Conservation (phyloP, 768 basidiomycete genomes). For the Rhodotorula graminis region DNA sequence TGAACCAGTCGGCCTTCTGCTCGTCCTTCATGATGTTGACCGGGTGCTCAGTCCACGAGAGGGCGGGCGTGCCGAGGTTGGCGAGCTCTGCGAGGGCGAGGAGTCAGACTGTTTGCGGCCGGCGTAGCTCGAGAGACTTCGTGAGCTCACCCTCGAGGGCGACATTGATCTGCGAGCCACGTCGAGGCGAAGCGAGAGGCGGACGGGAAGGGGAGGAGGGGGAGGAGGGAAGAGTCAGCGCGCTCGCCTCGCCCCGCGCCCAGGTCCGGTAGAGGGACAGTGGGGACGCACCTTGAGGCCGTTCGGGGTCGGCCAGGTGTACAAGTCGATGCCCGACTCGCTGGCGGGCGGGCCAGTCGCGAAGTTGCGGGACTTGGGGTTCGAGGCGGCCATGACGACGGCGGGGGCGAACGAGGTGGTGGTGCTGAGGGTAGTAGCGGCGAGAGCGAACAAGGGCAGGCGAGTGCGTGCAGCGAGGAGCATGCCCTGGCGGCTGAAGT, state of each 20-base stretch:
- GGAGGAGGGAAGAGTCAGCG: background rate
- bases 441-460: background rate
- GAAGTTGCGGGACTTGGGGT: background rate
- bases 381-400: background rate
- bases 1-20: slow-evolving; percentile 65
- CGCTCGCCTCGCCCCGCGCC: background rate
- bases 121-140: too few relatives aligned
- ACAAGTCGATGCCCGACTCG: slow-evolving; percentile 10
- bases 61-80: slow-evolving; percentile 1
- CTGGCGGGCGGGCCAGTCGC: slow-evolving; percentile 2
- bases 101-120: too few relatives aligned
- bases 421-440: background rate
- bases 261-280: background rate
- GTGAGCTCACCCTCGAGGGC: slow-evolving; percentile 21
- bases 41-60: slow-evolving; percentile 37
- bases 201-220: background rate
- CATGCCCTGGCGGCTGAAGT: background rate
- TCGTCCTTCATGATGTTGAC: slow-evolving; percentile 61
- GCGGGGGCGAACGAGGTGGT: background rate
- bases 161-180: slow-evolving; percentile 13
- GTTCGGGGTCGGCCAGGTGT: slow-evolving; percentile 14
- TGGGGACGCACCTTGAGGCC: slow-evolving; percentile 19
- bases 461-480: background rate
- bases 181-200: background rate
- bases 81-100: slow-evolving; percentile 10